phyloP scores from a whole-genome alignment of 2,329 filamentous ascomycete genomes.

The Fusarium sulawesiense region DNA sequence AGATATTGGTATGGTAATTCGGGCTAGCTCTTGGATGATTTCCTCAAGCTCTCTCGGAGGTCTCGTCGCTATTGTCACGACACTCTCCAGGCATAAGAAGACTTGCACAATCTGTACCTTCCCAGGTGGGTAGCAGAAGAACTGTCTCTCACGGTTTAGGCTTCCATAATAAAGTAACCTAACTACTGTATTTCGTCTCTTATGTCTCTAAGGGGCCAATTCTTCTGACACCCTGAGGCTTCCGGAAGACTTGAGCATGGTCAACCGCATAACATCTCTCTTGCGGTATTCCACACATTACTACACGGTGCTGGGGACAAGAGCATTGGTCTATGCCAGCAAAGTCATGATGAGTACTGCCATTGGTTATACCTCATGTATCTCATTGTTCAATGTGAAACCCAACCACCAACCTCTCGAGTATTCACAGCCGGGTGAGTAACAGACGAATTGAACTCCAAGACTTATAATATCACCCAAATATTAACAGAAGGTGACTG shows the following conservation, averaged over 20 bases:
- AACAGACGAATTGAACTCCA: neutral
- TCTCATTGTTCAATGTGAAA: neutral
- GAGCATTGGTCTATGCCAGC: neutral
- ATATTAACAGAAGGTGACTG: neutral
- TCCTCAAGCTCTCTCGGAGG: neutral
- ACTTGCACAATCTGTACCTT: neutral
- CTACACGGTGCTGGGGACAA: neutral
- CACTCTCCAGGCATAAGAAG: neutral
- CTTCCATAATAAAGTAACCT: too few species aligned
- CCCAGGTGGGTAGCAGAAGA: too few species aligned
- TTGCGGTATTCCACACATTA: fast-evolving
- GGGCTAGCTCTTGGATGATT: neutral
- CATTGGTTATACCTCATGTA: neutral
- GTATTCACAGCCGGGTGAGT: neutral
- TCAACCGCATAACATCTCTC: neutral
- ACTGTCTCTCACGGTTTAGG: too few species aligned
- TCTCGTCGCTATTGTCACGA: neutral
- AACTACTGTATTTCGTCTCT: too few species aligned
- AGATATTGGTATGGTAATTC: neutral
- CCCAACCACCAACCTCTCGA: neutral
- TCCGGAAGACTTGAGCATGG: neutral
- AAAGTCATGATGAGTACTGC: neutral
- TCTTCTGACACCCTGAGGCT: too few species aligned
- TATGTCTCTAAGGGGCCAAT: too few species aligned
- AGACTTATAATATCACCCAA: too few species aligned